A percentile compares a stretch with the other conserved stretches of the same genome.
phyloP scores from a whole-genome alignment of 306 rosid genomes.

The Vigna angularis region DNA sequence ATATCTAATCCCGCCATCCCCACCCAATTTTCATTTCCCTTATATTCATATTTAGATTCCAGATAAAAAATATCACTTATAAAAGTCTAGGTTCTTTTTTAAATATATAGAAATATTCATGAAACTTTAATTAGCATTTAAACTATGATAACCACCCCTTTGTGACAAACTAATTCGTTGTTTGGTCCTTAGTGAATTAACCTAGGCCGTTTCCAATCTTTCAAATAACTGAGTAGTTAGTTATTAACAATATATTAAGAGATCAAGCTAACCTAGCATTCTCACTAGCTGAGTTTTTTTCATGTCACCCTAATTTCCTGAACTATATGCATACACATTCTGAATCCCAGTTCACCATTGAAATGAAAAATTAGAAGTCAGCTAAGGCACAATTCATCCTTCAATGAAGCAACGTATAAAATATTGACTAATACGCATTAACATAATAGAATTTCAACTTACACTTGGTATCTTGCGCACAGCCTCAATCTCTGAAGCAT shows the following conservation, averaged over 20 bases:
- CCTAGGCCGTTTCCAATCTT: background rate
- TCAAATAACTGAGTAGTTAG: background rate
- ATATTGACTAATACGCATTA: background rate
- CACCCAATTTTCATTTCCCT: no score
- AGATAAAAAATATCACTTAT: no score
- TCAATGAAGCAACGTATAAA: background rate
- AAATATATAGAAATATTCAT: background rate
- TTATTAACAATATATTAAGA: background rate
- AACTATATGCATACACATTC: slow-evolving; percentile 5
- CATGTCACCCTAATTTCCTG: background rate
- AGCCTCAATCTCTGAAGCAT: slow-evolving; percentile 55
- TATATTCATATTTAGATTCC: no score
- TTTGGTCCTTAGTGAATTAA: background rate
- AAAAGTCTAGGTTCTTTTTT: background rate
- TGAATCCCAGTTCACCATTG: slow-evolving; percentile 14
- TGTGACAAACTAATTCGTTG: background rate
- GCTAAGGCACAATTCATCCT: background rate
- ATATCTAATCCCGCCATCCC: background rate
- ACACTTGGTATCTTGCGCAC: slow-evolving; percentile 44
- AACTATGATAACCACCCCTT: background rate
- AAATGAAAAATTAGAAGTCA: background rate
- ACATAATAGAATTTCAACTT: slow-evolving; percentile 24
- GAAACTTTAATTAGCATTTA: background rate
- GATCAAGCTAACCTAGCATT: slow-evolving; percentile 4
- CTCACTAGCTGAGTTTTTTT: slow-evolving; percentile 25